Percentiles rank a stretch among this genome's conserved stretches.
Evolutionary conservation across 2,329 filamentous ascomycete genomes (phyloP).

Genomic region (Colletotrichum limetticola): DNA sequence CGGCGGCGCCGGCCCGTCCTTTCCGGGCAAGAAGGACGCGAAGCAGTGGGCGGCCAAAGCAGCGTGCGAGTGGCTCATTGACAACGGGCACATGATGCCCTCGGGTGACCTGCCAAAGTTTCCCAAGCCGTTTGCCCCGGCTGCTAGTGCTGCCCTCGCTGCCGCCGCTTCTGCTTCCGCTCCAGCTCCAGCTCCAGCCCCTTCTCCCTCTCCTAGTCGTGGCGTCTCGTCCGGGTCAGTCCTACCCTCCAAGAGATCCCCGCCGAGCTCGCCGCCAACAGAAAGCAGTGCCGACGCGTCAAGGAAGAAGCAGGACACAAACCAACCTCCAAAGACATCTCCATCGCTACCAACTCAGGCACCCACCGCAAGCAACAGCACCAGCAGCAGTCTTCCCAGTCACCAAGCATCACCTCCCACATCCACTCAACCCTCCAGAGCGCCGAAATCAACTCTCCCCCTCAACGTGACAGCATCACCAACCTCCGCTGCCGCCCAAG

Average conservation of each 20-base stretch:
- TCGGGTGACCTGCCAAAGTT: slow-evolving; percentile 37
- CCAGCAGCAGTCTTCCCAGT: no score
- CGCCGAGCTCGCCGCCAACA: background rate
- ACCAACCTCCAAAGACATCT: background rate
- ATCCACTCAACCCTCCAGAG: slow-evolving; percentile 33
- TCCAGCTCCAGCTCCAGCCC: background rate
- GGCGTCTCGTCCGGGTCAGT: background rate
- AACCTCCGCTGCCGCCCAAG: background rate
- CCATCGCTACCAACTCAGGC: background rate
- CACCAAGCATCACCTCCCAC: background rate
- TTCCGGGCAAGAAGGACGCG: slow-evolving; percentile 49
- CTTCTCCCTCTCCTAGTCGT: no score
- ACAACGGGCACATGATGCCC: slow-evolving; percentile 41
- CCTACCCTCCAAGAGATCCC: slow-evolving; percentile 1
- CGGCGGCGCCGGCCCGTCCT: slow-evolving; percentile 10
- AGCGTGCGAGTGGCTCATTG: slow-evolving; percentile 54
- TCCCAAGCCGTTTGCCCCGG: slow-evolving; percentile 23
- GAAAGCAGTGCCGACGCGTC: background rate
- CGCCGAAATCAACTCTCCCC: background rate
- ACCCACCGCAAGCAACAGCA: background rate
- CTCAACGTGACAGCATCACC: slow-evolving; percentile 8
- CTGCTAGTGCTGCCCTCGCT: background rate
- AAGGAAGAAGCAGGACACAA: background rate
- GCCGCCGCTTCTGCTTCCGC: background rate
- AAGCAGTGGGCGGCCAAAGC: slow-evolving; percentile 64